phyloP scores from a whole-genome alignment of 2,329 filamentous ascomycete genomes.

The Stemphylium vesicarium region DNA sequence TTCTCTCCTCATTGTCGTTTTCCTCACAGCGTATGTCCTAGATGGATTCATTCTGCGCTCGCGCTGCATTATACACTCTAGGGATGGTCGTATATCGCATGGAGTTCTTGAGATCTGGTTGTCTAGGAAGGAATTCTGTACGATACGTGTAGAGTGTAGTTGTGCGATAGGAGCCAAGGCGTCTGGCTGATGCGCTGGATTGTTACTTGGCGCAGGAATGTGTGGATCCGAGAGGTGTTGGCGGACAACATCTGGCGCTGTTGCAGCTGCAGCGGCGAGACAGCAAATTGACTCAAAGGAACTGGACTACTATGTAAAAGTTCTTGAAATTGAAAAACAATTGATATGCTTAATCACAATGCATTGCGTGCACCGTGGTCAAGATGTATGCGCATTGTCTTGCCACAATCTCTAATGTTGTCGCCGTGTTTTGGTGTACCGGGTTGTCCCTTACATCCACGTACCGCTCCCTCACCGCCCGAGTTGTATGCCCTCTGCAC shows the following conservation, averaged over 20 bases:
- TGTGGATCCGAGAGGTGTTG: conserved; percentile 8
- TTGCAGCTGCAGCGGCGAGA: conserved; percentile 14
- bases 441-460: conserved; percentile 22
- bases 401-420: conserved; percentile 2
- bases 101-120: conserved; percentile 39
- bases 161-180: conserved; percentile 26
- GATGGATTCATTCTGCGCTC: conserved; percentile 39
- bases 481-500: conserved; percentile 12
- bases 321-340: conserved; percentile 41
- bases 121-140: conserved; percentile 37
- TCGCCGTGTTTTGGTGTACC: conserved; percentile 3
- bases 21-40: conserved; percentile 34
- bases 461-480: conserved; percentile 19
- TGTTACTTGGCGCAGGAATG: conserved; percentile 34
- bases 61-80: conserved; percentile 38
- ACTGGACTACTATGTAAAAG: conserved; percentile 35
- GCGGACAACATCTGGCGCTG: conserved; percentile 17
- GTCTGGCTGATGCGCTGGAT: conserved; percentile 34
- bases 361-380: not conserved
- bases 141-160: conserved; percentile 35
- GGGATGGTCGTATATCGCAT: conserved; percentile 33
- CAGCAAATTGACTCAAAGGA: conserved; percentile 16
- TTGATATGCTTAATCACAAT: conserved; percentile 24
- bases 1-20: conserved; percentile 23
- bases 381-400: not conserved